These are phyloP conservation scores for Akanthomyces uredinophilus DNA, from an alignment of 2,329 filamentous ascomycete genomes.

Conservation along the genomic window DNA sequence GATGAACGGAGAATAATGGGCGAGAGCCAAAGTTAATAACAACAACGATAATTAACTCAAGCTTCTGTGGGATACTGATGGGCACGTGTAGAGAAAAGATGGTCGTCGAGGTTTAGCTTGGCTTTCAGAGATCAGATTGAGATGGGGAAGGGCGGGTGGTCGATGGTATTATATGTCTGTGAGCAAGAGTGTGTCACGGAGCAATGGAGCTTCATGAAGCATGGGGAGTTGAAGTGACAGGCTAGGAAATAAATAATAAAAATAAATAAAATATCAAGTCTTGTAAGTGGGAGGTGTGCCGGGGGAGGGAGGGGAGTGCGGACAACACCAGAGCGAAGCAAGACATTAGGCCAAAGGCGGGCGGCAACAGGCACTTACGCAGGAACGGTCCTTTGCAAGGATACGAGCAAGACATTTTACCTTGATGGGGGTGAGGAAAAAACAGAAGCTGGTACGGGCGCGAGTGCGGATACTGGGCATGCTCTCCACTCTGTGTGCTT, in stretches of 20 bases:
- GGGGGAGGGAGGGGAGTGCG: constrained; percentile 4
- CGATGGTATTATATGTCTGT: constrained; percentile 13
- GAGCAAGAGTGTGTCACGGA: constrained; percentile 4
- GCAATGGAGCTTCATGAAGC: not conserved
- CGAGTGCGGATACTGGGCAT: not conserved
- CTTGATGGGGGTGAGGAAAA: constrained; percentile 2
- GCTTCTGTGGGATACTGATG: not conserved
- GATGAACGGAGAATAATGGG: not conserved
- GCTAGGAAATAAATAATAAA: too few species aligned
- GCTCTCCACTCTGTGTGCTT: constrained; percentile 3
- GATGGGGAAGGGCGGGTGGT: constrained; percentile 6
- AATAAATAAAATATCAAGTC: not conserved
- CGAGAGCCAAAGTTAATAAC: not conserved
- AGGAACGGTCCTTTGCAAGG: constrained; percentile 3
- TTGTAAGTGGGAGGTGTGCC: constrained; percentile 12
- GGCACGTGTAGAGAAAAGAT: not conserved
- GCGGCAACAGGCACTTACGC: not conserved
- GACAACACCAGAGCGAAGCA: not conserved
- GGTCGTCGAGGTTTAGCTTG: not conserved
- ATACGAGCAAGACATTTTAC: not conserved
- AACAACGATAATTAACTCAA: not conserved
- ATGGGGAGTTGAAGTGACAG: not conserved
- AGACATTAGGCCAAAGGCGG: not conserved
- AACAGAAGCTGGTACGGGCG: not conserved
- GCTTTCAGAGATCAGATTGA: constrained; percentile 6